Base-by-base conservation (phyloP, 2,329 filamentous ascomycete species). In the Talaromyces sp. region DNA sequence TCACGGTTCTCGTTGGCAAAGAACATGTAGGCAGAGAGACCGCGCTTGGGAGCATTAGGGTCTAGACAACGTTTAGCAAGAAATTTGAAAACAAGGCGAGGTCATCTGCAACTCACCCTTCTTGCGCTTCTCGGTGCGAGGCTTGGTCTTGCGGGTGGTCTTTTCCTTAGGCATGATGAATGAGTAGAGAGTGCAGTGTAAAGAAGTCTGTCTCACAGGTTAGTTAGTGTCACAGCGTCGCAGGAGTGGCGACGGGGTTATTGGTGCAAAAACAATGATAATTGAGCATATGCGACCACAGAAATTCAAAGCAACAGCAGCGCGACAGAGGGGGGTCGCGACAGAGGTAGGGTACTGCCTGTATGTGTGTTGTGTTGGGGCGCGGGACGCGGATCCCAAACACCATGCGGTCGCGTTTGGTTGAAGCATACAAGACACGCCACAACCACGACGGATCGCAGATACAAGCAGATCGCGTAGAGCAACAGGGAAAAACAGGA, bases 1-100 rank as follows among this genome's bases (percentile, higher is more conserved):
- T 98, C 94, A 72, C 95, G 93, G 83, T 97, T 92, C 82, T 98
- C 95, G 76, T 98, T 98, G 87, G 95, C 95, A 79, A 98, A 99
- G 89, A 98, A 98, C 95, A 99, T 99, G 88, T 99, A 99, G 67
- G 95, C 95, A 59, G 95, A 98, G 57, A 99, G 91, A 84, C 94
- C 95, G 81, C 95, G 92, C 92, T 98, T 99, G 78, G 95, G 95
- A 64, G 93, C 94, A 82, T 97, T 97, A 80, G 92, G 92, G 81
- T 97, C 93, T 96, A 72, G 8, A 16, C 6, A 60, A 50, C 23
- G 16, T 12, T 60, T 18, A 28, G 34, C 33, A 50, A 53, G n/a
- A 50, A 18, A n/a, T 50, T 50, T 7, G 27, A 23, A 40, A 40
- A 14, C 30, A n/a, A 42, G 34, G n/a, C 6, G 10, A 12, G 28